These are phyloP conservation scores for Myotisia sp. DNA, from an alignment of 2,329 filamentous ascomycete genomes.

Conservation along the genomic window DNA sequence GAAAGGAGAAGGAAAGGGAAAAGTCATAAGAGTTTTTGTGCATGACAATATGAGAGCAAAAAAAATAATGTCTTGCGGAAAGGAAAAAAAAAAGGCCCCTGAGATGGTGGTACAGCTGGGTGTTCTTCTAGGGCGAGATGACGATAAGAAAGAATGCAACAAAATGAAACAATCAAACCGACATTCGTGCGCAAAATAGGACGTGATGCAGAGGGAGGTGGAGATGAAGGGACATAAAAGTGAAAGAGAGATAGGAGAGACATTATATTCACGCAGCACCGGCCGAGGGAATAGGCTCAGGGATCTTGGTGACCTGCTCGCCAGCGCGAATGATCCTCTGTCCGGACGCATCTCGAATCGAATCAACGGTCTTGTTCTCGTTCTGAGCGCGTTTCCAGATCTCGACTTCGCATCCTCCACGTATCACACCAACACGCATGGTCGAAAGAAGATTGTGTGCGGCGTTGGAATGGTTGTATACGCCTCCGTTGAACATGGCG, in stretches of 20 bases:
- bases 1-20: background rate
- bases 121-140: no score
- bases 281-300: conserved; percentile 65
- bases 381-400: conserved; percentile 81
- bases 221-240: background rate
- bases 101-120: no score
- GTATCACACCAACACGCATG: conserved; percentile 76
- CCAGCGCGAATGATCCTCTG: conserved; percentile 76
- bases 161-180: no score
- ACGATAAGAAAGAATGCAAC: no score
- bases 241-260: background rate
- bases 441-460: conserved; percentile 79
- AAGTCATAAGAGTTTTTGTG: background rate
- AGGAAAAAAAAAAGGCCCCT: no score
- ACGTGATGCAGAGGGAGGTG: no score
- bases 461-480: conserved; percentile 80
- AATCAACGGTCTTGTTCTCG: conserved; percentile 63
- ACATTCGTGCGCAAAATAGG: no score
- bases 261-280: conserved; percentile 51
- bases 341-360: conserved; percentile 66
- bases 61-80: no score
- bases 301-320: conserved; percentile 68
- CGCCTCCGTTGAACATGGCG: conserved; percentile 81
- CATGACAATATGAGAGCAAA: no score
- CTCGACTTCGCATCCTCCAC: conserved; percentile 76